Base-by-base conservation (phyloP, 148 eudicot genomes). In the Spergularia bocconei region DNA sequence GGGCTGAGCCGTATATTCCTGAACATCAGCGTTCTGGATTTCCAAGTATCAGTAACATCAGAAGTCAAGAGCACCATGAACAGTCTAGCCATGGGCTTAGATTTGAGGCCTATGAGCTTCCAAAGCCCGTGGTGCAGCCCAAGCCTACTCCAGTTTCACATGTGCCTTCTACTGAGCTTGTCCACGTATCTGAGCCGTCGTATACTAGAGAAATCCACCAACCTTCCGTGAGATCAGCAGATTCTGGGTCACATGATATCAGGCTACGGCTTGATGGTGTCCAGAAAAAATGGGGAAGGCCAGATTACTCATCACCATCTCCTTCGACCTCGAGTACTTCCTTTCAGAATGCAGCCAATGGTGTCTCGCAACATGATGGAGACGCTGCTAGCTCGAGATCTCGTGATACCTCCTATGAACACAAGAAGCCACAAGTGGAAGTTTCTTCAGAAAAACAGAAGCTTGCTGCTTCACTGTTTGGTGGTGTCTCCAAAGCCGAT, bases 251-350 rank as follows among this genome's bases (percentile, higher is more conserved):
- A 29, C 80, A 85, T 68, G 91, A 85, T n/a, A 84, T 92, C 77
- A 92, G 81, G 79, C 85, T 95, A 71, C 87, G 91, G 65, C 94
- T 95, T 16, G 97, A 95, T 75, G 97, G 99, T 66, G 96, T 95
- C 71, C 97, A 95, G 63, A 95, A 81, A 81, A 95, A 92, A 85
- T 95, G 99, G 99, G 99, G 99, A 51, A 86, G 66, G 69, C 96
- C 89, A 13, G 82, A 80, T 63, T 87, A 90, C 84, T 88, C 99
- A 41, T 82, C 94, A 52, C 61, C 92, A 17, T 63, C 89, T 56
- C 79, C 90, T 74, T 89, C 97, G 8, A 70, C 85, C 67, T 84
- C 97, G 13, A 86, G 68, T 79, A 72, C 88, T 53, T 84, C 87
- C 75, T 82, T 86, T 39, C 84, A 83, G 38, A 87, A 75, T 70